Evolutionary conservation across 2,329 filamentous ascomycete species (phyloP).

Genomic region (Fusarium illudens): DNA sequence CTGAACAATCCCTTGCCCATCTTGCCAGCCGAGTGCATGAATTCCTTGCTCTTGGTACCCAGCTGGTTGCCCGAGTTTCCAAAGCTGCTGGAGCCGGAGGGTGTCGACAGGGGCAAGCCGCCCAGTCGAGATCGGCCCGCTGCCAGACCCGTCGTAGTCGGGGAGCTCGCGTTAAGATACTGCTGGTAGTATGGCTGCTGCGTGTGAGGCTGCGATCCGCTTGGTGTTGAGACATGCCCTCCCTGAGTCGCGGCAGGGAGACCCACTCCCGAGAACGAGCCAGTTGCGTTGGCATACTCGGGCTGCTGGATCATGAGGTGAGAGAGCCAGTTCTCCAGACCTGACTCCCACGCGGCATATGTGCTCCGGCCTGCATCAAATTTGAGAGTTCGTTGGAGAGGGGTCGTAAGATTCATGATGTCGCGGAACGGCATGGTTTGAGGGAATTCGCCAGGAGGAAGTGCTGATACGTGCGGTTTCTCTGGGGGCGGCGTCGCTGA

Average conservation of each 20-base stretch:
- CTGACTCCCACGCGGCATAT: slow-evolving; percentile 77
- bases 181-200: slow-evolving; percentile 66
- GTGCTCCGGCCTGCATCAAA: slow-evolving; percentile 77
- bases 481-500: slow-evolving; percentile 50
- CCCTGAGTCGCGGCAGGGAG: slow-evolving; percentile 25
- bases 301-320: slow-evolving; percentile 56
- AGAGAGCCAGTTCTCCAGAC: slow-evolving; percentile 69
- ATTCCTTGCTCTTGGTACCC: slow-evolving; percentile 85
- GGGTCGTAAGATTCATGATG: slow-evolving; percentile 74
- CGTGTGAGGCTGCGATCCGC: slow-evolving; percentile 36
- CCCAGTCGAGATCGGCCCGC: slow-evolving; percentile 49
- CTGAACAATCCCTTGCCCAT: slow-evolving; percentile 91
- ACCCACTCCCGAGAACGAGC: slow-evolving; percentile 41
- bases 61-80: slow-evolving; percentile 69
- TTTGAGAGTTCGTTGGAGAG: slow-evolving; percentile 74
- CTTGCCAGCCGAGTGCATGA: slow-evolving; percentile 86
- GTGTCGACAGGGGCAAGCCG: slow-evolving; percentile 48
- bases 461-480: slow-evolving; percentile 26
- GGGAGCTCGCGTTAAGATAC: slow-evolving; percentile 58
- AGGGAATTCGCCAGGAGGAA: slow-evolving; percentile 26
- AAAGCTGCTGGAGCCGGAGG: slow-evolving; percentile 56
- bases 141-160: slow-evolving; percentile 40
- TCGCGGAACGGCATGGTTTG: slow-evolving; percentile 72
- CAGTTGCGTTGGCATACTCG: slow-evolving; percentile 55
- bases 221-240: slow-evolving; percentile 31